These are phyloP conservation scores for Murraya koenigii DNA, from an alignment of 345 rosid species.

Conservation along the genomic window DNA sequence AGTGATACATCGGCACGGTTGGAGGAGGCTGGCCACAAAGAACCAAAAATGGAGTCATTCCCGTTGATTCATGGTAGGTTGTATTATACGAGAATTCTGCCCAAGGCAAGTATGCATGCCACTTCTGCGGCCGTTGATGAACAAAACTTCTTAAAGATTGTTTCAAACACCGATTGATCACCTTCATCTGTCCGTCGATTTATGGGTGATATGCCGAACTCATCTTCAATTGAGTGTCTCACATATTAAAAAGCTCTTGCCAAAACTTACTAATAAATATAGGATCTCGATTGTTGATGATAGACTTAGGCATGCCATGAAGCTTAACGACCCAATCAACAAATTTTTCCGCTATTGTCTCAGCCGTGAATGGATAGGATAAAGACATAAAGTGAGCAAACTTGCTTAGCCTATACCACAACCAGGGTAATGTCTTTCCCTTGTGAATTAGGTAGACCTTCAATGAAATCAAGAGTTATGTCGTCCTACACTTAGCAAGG, in stretches of 20 bases:
- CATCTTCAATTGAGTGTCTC: too few species aligned
- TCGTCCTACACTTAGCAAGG: slow-evolving; percentile 6
- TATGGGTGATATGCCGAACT: too few species aligned
- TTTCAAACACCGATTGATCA: too few species aligned
- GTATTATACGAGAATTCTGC: neutral
- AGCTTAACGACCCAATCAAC: neutral
- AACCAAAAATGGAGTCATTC: slow-evolving; percentile 6
- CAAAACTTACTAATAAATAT: neutral
- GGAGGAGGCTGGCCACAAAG: neutral
- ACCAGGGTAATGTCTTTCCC: neutral
- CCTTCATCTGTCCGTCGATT: too few species aligned
- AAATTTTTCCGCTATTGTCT: neutral
- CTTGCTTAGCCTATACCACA: neutral
- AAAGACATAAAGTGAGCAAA: neutral
- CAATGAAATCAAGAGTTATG: too few species aligned
- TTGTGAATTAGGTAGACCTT: neutral
- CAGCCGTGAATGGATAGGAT: neutral
- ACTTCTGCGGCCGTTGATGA: neutral
- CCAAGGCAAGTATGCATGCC: neutral
- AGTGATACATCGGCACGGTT: neutral
- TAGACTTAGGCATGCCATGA: neutral
- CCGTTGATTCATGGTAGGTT: neutral
- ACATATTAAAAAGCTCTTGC: neutral
- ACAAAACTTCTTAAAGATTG: neutral
- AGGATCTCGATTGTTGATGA: neutral